phyloP scores from a whole-genome alignment of 371 early-diverging fungal genomes.

The Capniomyces stellatus region DNA sequence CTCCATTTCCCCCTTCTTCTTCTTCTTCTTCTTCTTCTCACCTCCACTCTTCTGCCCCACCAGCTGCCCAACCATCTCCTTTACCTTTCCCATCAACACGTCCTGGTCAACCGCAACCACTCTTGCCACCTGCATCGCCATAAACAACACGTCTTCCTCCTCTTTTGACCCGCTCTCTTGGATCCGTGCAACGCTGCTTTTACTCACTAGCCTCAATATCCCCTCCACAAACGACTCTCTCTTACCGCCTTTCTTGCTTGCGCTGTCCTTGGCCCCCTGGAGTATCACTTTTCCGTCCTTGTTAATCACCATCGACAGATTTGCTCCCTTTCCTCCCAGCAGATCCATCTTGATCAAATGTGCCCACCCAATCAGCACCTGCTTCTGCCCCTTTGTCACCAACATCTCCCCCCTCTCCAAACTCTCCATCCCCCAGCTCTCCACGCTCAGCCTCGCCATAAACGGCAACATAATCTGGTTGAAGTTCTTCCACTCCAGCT shows the following conservation, averaged over 20 bases:
- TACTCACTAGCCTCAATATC: slow-evolving; percentile 6
- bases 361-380: slow-evolving; percentile 13
- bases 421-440: slow-evolving; percentile 6
- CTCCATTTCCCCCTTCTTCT: neutral
- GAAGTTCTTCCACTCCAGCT: slow-evolving; percentile 43
- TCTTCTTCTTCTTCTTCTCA: neutral
- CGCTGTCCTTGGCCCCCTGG: slow-evolving; percentile 32
- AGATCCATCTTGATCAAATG: slow-evolving; percentile 9
- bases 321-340: neutral
- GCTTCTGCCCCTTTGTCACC: no score
- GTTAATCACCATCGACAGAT: slow-evolving; percentile 11
- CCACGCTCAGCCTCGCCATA: slow-evolving; percentile 27
- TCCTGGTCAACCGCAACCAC: neutral
- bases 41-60: neutral
- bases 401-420: no score
- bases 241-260: slow-evolving; percentile 13
- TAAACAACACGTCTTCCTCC: slow-evolving; percentile 18
- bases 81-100: neutral
- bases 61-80: neutral
- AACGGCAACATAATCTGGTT: slow-evolving; percentile 47
- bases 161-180: no score
- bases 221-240: slow-evolving; percentile 9
- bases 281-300: slow-evolving; percentile 14
- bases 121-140: slow-evolving; percentile 31
- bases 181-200: no score